Conservation (phyloP, 331 rosid genomes). For the Telfairia occidentalis region DNA sequence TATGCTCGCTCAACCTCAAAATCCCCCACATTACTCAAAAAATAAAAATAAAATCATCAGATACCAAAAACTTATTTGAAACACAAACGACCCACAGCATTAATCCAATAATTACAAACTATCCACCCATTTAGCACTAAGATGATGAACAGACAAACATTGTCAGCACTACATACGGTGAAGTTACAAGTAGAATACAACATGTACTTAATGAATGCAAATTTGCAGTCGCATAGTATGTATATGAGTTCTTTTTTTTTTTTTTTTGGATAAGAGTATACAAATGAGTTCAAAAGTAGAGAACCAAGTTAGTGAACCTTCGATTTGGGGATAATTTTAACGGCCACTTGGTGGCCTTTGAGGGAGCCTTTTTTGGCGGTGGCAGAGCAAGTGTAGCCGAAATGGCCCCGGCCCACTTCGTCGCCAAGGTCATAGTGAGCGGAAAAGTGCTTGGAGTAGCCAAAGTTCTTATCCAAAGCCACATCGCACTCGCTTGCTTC, state of each 20-base stretch:
- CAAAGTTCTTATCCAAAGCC: conserved; percentile 70
- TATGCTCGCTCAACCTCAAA: not conserved
- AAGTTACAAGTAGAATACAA: not conserved
- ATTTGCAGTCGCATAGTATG: no score
- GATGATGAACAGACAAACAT: not conserved
- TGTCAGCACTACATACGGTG: not conserved
- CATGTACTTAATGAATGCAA: not conserved
- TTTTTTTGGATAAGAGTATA: no score
- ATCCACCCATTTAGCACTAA: not conserved
- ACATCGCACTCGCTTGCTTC: conserved; percentile 80
- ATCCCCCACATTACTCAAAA: not conserved
- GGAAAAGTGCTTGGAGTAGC: conserved; percentile 53
- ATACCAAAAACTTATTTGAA: not conserved
- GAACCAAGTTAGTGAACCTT: conserved; percentile 33
- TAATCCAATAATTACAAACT: not conserved
- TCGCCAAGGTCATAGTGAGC: conserved; percentile 61
- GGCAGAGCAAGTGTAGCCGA: conserved; percentile 84
- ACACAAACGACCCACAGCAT: not conserved
- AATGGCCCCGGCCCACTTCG: conserved; percentile 95
- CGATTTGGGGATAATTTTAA: conserved; percentile 85
- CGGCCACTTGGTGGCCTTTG: conserved; percentile 80
- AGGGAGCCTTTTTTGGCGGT: conserved; percentile 57
- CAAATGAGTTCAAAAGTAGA: not conserved
- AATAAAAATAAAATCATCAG: not conserved
- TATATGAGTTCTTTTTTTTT: no score